A percentile compares a stretch with the other conserved stretches of the same genome.
These are phyloP conservation scores for Tylopilus sp. DNA, from an alignment of 768 basidiomycete species.

Conservation along the genomic window DNA sequence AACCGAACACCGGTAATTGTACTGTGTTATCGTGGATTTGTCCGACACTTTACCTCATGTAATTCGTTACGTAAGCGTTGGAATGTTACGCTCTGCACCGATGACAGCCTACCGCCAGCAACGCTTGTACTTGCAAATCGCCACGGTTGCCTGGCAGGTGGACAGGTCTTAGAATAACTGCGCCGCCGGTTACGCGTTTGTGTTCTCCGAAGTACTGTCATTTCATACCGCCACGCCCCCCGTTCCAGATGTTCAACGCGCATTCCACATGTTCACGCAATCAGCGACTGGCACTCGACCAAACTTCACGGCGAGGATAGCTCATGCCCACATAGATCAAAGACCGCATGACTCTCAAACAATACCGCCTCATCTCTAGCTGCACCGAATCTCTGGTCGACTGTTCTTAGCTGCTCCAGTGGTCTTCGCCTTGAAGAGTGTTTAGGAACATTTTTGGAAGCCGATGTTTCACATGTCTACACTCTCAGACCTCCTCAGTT, in stretches of 20 bases:
- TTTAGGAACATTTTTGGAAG: constrained; percentile 2
- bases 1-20: background rate
- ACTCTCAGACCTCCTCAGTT: background rate
- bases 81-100: background rate
- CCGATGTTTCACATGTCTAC: background rate
- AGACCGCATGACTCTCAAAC: constrained; percentile 16
- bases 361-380: constrained; percentile 17
- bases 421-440: background rate
- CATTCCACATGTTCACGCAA: constrained; percentile 33
- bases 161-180: constrained; percentile 4
- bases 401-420: constrained; percentile 3
- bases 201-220: constrained; percentile 14
- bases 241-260: constrained; percentile 29
- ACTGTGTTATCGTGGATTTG: background rate
- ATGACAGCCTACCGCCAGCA: background rate
- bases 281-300: constrained; percentile 21
- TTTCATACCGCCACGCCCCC: constrained; percentile 23
- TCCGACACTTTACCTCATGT: too few species aligned
- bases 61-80: constrained; percentile 17
- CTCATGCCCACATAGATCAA: constrained; percentile 22
- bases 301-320: constrained; percentile 24
- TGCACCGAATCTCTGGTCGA: constrained; percentile 7
- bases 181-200: constrained; percentile 11
- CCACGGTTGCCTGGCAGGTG: background rate
- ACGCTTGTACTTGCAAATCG: background rate